Percentiles rank a stretch among this genome's conserved stretches.
Evolutionary conservation across 805 yeast species (phyloP).

Genomic region (Kregervanrija delftensis): DNA sequence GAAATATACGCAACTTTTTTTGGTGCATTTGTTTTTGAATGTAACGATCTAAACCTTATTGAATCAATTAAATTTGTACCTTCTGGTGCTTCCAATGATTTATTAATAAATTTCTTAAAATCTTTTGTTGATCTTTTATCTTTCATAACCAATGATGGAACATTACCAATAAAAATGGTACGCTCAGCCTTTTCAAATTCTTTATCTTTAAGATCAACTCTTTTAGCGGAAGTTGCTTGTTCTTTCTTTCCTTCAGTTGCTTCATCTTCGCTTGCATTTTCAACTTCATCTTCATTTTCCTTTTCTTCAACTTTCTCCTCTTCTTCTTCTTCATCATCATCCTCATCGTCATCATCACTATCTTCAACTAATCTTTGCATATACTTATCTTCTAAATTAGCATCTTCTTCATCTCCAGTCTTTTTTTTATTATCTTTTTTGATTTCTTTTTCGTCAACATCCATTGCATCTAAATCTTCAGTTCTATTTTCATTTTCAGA

Average conservation of each 20-base stretch:
- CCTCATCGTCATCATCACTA: constrained; percentile 19
- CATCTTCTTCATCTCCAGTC: constrained; percentile 11
- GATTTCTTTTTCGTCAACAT: constrained; percentile 15
- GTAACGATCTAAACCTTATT: constrained; percentile 85
- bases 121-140: constrained; percentile 52
- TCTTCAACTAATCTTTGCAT: constrained; percentile 20
- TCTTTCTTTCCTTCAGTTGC: constrained; percentile 15
- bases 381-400: constrained; percentile 11
- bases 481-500: constrained; percentile 15
- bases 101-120: constrained; percentile 57
- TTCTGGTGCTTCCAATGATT: constrained; percentile 16
- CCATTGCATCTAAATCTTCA: constrained; percentile 19
- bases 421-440: constrained; percentile 14
- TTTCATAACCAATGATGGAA: constrained; percentile 57
- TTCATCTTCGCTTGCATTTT: constrained; percentile 11
- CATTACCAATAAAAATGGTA: constrained; percentile 85
- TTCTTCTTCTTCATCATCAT: constrained; percentile 9
- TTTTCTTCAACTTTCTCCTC: constrained; percentile 15
- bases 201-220: constrained; percentile 54
- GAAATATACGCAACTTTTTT: constrained; percentile 85
- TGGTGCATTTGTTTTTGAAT: constrained; percentile 82
- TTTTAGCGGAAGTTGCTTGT: constrained; percentile 33
- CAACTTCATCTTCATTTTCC: constrained; percentile 4
- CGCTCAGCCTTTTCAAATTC: constrained; percentile 78
- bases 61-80: constrained; percentile 42